A percentile compares a stretch with the other conserved stretches of the same genome.
Conservation (phyloP, 2,329 filamentous ascomycete genomes). For the Cercospora beticola region DNA sequence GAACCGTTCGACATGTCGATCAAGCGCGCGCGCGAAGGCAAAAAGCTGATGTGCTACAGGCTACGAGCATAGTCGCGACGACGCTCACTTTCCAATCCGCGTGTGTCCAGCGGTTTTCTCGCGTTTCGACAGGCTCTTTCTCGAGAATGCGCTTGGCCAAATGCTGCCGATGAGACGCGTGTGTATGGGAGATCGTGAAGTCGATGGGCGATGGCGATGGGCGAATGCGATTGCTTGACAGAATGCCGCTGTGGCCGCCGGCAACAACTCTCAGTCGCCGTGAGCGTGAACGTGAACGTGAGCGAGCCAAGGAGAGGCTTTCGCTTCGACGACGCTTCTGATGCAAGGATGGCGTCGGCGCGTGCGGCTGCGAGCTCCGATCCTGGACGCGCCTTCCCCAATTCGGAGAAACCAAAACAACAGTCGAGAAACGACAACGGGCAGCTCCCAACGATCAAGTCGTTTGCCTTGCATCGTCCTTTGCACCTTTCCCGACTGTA, state of each 20-base stretch:
- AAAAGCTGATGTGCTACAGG: neutral
- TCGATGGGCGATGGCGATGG: neutral
- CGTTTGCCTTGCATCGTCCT: neutral
- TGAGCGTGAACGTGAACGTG: neutral
- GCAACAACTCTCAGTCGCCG: neutral
- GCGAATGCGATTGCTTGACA: neutral
- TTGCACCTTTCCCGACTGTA: conserved; percentile 6
- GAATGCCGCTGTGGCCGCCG: neutral
- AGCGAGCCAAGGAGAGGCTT: neutral
- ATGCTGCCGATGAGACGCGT: neutral
- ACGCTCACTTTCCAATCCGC: neutral
- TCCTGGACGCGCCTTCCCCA: neutral
- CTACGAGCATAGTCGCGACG: conserved; percentile 7
- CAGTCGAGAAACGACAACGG: neutral
- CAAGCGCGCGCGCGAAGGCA: conserved; percentile 8
- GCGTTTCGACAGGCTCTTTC: neutral
- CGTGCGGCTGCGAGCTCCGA: neutral
- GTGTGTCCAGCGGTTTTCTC: neutral
- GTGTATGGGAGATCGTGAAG: neutral
- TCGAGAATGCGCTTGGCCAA: neutral
- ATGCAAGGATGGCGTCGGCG: neutral
- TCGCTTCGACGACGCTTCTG: neutral
- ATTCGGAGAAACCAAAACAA: conserved; percentile 2
- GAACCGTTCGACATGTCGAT: conserved; percentile 28
- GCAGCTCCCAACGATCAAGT: neutral